Conservation (phyloP, 495 filamentous ascomycete genomes). For the Aspergillus steynii region DNA sequence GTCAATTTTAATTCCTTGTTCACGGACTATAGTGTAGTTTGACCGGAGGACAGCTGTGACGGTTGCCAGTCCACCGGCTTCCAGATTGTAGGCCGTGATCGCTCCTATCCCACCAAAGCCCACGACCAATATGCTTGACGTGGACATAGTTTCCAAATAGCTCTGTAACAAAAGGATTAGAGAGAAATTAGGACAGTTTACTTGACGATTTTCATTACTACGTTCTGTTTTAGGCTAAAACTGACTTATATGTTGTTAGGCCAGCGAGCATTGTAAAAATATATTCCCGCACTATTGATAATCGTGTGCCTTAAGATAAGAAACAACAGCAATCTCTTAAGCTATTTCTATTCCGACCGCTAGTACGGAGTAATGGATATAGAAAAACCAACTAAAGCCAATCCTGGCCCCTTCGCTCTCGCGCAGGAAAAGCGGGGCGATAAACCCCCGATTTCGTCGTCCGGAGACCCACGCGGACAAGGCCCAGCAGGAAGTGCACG, state of each 20-base stretch:
- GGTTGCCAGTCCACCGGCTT: background rate
- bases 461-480: constrained; percentile 31
- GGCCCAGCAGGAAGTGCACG: constrained; percentile 28
- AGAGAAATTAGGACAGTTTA: too few relatives aligned
- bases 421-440: constrained; percentile 25
- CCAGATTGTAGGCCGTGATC: background rate
- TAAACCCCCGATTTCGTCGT: constrained; percentile 40
- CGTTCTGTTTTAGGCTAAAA: too few relatives aligned
- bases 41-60: background rate
- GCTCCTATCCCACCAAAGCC: background rate
- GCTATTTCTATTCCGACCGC: too few relatives aligned
- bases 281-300: too few relatives aligned
- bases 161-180: too few relatives aligned
- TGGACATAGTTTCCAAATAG: too few relatives aligned
- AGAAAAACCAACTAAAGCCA: constrained; percentile 10
- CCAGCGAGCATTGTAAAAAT: too few relatives aligned
- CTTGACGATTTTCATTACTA: too few relatives aligned
- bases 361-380: background rate
- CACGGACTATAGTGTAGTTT: background rate
- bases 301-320: too few relatives aligned
- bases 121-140: background rate
- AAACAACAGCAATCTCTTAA: too few relatives aligned
- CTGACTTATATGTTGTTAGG: too few relatives aligned
- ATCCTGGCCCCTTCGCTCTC: constrained; percentile 33
- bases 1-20: background rate